These are phyloP conservation scores for Begonia peltatifolia DNA, from an alignment of 306 rosid species.

Conservation along the genomic window DNA sequence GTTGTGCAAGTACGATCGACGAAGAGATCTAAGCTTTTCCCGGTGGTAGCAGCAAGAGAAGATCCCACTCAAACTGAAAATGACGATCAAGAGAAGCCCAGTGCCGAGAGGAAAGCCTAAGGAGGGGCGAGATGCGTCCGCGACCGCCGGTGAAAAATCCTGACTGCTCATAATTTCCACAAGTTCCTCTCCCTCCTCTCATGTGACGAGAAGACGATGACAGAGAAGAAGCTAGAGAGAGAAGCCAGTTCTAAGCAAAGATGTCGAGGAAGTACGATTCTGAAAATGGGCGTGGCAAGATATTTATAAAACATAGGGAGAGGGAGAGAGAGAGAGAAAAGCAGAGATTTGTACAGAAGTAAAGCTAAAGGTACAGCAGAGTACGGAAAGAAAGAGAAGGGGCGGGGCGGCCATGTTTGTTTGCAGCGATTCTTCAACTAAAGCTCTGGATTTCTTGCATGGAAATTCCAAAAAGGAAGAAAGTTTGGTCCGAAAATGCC, in stretches of 20 bases:
- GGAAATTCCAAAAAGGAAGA: too few species aligned
- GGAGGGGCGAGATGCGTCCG: slow-evolving; percentile 76
- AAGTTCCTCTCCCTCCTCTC: slow-evolving; percentile 10
- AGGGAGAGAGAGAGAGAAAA: too few species aligned
- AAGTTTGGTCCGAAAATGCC: too few species aligned
- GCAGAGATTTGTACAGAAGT: too few species aligned
- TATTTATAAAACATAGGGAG: too few species aligned
- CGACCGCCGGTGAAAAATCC: slow-evolving; percentile 43
- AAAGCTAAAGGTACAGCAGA: too few species aligned
- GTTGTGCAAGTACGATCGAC: slow-evolving; percentile 22
- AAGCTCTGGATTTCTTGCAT: too few species aligned
- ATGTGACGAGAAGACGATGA: slow-evolving; percentile 12
- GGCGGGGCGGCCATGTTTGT: too few species aligned
- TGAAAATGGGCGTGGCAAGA: too few species aligned
- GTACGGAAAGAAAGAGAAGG: too few species aligned
- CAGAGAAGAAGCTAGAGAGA: neutral
- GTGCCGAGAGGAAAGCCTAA: slow-evolving; percentile 91
- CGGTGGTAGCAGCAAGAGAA: slow-evolving; percentile 92
- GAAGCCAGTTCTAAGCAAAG: neutral
- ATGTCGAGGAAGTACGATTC: too few species aligned
- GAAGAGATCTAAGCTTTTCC: slow-evolving; percentile 79
- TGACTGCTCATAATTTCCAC: slow-evolving; percentile 43
- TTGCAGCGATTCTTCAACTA: too few species aligned
- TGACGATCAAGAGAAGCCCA: slow-evolving; percentile 61
- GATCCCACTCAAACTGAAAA: slow-evolving; percentile 84